Percentiles rank a stretch among this genome's conserved stretches.
Evolutionary conservation across 306 rosid species (phyloP).

Genomic region (Calophaca sinica): DNA sequence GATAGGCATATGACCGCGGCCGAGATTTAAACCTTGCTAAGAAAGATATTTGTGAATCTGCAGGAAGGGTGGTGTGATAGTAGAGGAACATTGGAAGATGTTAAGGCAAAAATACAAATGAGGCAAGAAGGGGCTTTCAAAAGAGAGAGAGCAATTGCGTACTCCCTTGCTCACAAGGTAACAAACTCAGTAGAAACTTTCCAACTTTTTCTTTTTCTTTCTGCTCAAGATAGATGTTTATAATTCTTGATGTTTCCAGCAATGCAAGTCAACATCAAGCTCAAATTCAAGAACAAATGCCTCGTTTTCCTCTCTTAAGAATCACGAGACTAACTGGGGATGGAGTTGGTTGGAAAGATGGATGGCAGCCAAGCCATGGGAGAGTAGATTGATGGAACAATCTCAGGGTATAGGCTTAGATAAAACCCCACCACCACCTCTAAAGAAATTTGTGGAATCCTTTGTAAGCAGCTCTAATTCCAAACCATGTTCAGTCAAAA

Average conservation of each 20-base stretch:
- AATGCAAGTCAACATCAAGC: slow-evolving; percentile 70
- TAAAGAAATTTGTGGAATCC: slow-evolving; percentile 63
- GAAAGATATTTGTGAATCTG: not conserved
- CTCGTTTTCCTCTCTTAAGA: slow-evolving; percentile 57
- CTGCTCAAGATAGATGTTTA: not conserved
- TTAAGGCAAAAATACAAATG: slow-evolving; percentile 80
- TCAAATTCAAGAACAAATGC: slow-evolving; percentile 49
- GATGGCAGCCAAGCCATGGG: slow-evolving; percentile 99
- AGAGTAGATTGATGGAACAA: slow-evolving; percentile 88
- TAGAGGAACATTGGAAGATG: slow-evolving; percentile 80
- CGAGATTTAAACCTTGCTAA: not conserved
- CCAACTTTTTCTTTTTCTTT: not conserved
- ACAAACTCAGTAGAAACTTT: not conserved
- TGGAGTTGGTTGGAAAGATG: slow-evolving; percentile 99
- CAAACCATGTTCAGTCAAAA: slow-evolving; percentile 62
- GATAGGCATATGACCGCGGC: too few species aligned
- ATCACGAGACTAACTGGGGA: slow-evolving; percentile 70
- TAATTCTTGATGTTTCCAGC: slow-evolving; percentile 53
- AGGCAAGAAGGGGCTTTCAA: slow-evolving; percentile 94
- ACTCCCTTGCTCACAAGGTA: slow-evolving; percentile 94
- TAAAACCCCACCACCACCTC: slow-evolving; percentile 72
- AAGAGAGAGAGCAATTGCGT: slow-evolving; percentile 95
- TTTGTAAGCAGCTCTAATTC: slow-evolving; percentile 47
- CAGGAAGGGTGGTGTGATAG: slow-evolving; percentile 99
- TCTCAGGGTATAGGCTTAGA: slow-evolving; percentile 59